A percentile compares a stretch with the other conserved stretches of the same genome.
phyloP scores from a whole-genome alignment of 495 filamentous ascomycete genomes.

The Aspergillus biplanus region DNA sequence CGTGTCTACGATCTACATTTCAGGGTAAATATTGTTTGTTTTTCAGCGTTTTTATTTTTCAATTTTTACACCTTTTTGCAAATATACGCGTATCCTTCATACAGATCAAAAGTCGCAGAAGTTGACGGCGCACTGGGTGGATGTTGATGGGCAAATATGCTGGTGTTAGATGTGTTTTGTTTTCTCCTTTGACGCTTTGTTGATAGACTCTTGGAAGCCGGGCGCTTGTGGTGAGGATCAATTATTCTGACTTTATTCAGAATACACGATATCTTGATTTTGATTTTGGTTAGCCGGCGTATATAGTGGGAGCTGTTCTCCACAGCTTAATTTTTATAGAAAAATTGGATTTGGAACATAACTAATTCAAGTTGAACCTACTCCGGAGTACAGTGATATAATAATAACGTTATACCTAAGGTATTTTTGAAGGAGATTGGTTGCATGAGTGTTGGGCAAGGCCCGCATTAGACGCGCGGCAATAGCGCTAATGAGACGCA shows the following conservation, averaged over 20 bases:
- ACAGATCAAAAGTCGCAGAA: conserved; percentile 8
- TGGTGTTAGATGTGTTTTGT: conserved; percentile 8
- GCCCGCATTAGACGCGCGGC: conserved; percentile 3
- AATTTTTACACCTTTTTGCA: conserved; percentile 8
- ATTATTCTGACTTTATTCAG: conserved; percentile 4
- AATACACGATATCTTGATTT: neutral
- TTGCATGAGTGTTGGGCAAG: too few relatives aligned
- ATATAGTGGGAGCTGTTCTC: conserved; percentile 2
- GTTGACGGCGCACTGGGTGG: conserved; percentile 14
- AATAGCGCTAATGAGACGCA: conserved; percentile 9
- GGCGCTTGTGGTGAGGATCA: conserved; percentile 24
- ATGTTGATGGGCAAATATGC: conserved; percentile 1
- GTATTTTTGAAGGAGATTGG: neutral
- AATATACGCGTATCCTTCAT: conserved; percentile 5
- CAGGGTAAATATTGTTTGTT: conserved; percentile 21
- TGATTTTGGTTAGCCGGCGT: neutral
- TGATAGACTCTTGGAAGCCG: conserved; percentile 25
- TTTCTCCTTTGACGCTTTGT: conserved; percentile 5
- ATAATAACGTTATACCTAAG: neutral
- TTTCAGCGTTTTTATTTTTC: conserved; percentile 4
- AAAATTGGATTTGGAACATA: neutral
- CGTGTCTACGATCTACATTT: conserved; percentile 19
- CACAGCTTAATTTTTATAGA: neutral
- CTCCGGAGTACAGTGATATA: neutral
- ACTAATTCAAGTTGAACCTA: too few relatives aligned